Evolutionary conservation across 1,284 basidiomycete species (phyloP), one percentile per base, ranked within the genome.

Genomic region (Peniophora sp.): DNA sequence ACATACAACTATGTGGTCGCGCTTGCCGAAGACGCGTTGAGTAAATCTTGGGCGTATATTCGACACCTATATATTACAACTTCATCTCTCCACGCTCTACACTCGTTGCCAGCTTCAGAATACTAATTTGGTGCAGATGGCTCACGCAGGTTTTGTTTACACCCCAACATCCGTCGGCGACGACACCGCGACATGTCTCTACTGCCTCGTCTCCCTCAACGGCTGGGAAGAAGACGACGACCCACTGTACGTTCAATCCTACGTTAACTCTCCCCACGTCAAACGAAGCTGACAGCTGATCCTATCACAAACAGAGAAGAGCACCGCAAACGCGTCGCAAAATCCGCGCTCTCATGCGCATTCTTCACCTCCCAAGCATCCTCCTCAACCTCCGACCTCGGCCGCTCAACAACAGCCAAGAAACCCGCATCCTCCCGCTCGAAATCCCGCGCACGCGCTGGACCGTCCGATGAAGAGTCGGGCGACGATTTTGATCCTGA

Each of bases 201-300:
- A 91, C 58, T 94, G 91, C 63, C 71, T 79, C 45, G 73, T 85
- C 36, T 74, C 81, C 3, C 74, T 92, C 2, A 81, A 81, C 52
- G 88, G 86, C 3, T 94, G 91, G 91, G 89, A 91, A 52, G 69
- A 73, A 34, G 78, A 76, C 11, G 91, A 94, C 62, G 82, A 92
- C 62, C 91, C 91, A 20, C 65, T 81, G 91, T 88, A 66, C 50
- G 81, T n/a, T n/a, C n/a, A n/a, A n/a, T n/a, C 66, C 61, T 36
- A 36, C n/a, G n/a, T n/a, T 36, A 24, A 39, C 27, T 32, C 41
- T 50, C 32, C 45, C 51, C 55, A 50, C 45, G 47, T 43, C 45
- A 47, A 32, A 32, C 45, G 47, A 32, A 32, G 5, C 27, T 32
- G 12, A 32, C 6, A 32, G 12, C 46, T 51, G 10, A 41, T 22